A percentile compares a stretch with the other conserved stretches of the same genome.
phyloP scores from a whole-genome alignment of 2,329 filamentous ascomycete genomes.

The Colletotrichum noveboracense region DNA sequence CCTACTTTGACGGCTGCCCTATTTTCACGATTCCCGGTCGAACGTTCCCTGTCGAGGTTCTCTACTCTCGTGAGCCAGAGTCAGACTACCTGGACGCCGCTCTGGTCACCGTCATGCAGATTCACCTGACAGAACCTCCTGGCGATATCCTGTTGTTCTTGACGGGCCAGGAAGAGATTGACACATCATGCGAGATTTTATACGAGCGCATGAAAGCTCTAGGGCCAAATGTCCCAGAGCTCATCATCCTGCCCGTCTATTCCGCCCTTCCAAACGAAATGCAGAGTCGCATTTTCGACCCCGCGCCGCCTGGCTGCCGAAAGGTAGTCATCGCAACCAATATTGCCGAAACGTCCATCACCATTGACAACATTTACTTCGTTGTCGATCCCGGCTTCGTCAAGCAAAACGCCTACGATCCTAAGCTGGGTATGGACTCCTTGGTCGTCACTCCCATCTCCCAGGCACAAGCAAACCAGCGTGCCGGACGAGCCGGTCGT shows the following conservation, averaged over 20 bases:
- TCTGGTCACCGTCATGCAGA: conserved; percentile 97
- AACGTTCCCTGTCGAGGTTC: conserved; percentile 93
- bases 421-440: conserved; percentile 97
- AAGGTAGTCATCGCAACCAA: conserved; percentile 99
- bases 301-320: conserved; percentile 80
- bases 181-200: conserved; percentile 90
- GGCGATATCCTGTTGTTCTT: conserved; percentile 97
- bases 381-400: conserved; percentile 97
- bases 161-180: conserved; percentile 97
- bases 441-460: conserved; percentile 95
- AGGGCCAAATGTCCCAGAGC: conserved; percentile 86
- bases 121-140: conserved; percentile 88
- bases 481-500: conserved; percentile 89
- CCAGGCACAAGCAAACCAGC: conserved; percentile 94
- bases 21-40: conserved; percentile 97
- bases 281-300: conserved; percentile 93
- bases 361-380: conserved; percentile 97
- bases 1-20: conserved; percentile 94
- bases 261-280: conserved; percentile 92
- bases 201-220: conserved; percentile 96
- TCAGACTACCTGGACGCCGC: conserved; percentile 95
- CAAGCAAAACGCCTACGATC: conserved; percentile 96
- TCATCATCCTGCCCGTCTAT: conserved; percentile 95
- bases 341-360: conserved; percentile 97
- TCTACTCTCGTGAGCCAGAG: conserved; percentile 94